Evolutionary conservation across 2,329 filamentous ascomycete genomes (phyloP).

Genomic region (Aureobasidium lini): DNA sequence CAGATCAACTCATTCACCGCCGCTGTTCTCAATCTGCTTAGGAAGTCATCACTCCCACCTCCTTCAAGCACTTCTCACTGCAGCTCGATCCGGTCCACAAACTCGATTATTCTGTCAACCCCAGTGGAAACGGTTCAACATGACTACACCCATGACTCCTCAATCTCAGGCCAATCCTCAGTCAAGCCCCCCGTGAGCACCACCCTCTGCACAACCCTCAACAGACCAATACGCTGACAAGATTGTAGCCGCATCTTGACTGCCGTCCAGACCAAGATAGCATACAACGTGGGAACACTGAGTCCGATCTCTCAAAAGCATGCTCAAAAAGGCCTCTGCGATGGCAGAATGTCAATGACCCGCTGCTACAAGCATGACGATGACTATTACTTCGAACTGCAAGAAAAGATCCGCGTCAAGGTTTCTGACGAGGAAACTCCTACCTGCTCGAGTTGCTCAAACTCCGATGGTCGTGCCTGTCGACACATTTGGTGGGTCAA

Average conservation of each 20-base stretch:
- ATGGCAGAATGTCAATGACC: background rate
- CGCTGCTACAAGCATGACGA: background rate
- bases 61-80: no score
- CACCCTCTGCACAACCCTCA: no score
- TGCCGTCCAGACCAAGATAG: background rate
- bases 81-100: no score
- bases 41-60: no score
- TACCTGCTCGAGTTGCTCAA: background rate
- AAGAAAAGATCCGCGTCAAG: background rate
- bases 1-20: background rate
- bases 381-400: constrained; percentile 3
- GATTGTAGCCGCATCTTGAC: background rate
- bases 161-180: background rate
- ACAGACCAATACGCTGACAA: background rate
- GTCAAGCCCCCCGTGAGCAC: background rate
- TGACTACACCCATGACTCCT: background rate
- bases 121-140: background rate
- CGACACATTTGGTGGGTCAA: constrained; percentile 5
- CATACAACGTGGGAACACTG: background rate
- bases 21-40: background rate
- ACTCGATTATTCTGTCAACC: background rate
- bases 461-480: background rate
- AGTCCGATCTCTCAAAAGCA: background rate
- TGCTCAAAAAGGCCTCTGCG: background rate
- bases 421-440: background rate